Base-by-base conservation (phyloP, 305 asterid species). In the Withania somnifera region DNA sequence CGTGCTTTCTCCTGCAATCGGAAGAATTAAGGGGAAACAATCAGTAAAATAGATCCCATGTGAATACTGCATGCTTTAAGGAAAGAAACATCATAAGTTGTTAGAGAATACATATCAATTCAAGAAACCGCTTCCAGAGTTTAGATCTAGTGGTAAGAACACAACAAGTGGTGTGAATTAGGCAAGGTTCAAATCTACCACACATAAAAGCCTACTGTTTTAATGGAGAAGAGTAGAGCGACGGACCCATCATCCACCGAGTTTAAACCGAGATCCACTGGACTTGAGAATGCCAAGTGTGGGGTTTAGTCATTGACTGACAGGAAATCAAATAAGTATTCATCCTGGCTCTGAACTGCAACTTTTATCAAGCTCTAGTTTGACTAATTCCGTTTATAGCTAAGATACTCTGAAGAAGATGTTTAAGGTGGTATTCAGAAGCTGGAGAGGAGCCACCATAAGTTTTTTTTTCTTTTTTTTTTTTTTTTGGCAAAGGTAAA, bases 1-100 rank as follows among this genome's bases (percentile, higher is more conserved):
- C 98, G 89, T 84, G 96, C 93, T 86, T 96, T 96, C 26, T 94
- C 98, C 98, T 96, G 91, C 26, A 67, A 66, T 77, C 69, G 63
- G 51, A 80, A 78, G 73, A 53, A 57, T 45, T 24, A 80, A 68
- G 34, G 11, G 78, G 19, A 22, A n/a, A 58, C 17, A 38, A 53
- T 84, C 83, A 75, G 38, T 15, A 32, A n/a, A 61, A 47, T 34
- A 80, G 79, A 17, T 73, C 60, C 79, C 79, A 69, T 47, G 79
- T 47, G 17, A 73, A 26, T 19, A 11, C 77, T 68, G 36, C 32
- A 5, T 68, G 19, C 36, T 2, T 38, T 47, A 24, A 73, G 42
- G 20, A 7, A 47, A 73, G 79, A 15, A 47, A 73, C 60, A 47
- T 17, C 60, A 47, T 17, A 47, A 73, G 42, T 32, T 47, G 60